Base-by-base conservation (phyloP, 1,284 basidiomycete species). In the Heterobasidion irregulare region DNA sequence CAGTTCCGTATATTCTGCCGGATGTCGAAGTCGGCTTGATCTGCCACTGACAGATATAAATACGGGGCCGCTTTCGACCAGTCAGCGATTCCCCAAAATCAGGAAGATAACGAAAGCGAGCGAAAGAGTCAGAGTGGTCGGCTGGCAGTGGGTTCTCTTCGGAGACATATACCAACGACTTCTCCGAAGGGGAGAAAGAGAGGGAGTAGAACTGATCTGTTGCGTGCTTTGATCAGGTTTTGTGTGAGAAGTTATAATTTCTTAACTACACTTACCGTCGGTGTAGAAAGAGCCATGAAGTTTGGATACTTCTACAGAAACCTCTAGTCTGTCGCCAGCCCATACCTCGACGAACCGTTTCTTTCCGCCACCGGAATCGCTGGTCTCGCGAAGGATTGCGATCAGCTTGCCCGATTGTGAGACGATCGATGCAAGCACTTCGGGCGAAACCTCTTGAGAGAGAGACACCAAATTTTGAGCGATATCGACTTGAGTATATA, bases 281-380 rank as follows among this genome's bases (percentile, higher is more conserved):
- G 75, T 69, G 58, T 83, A 82, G 61, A 86, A 87, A 2, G 74
- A 71, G 0, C 77, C 80, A 59, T 88, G 84, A 1, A 64, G 61
- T 33, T 81, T 75, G 0, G 83, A 80, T 18, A 88, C 84, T 18
- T 88, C 80, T 50, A 74, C 64, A 0, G 70, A 74, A 0, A 66
- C 70, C 50, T 78, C 72, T 1, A 81, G 58, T 6, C 66, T 63
- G 32, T 72, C 66, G 0, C 70, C 71, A 0, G 68, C 63, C 82
- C 84, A 87, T 12, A 89, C 68, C 65, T 89, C 86, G 0, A 89
- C 75, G 50, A 75, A 77, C 33, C 83, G 74, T 58, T 74, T 77
- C 62, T 77, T 78, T 10, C 10, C 26, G 2, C 46, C 46, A 12
- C 58, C 57, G 8, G 63, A 64, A 3, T 66, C 65, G 6, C 56